Evolutionary conservation across 2,329 filamentous ascomycete genomes (phyloP), one percentile per base, ranked within the genome.

Genomic region (Tolypocladium endophyticum): DNA sequence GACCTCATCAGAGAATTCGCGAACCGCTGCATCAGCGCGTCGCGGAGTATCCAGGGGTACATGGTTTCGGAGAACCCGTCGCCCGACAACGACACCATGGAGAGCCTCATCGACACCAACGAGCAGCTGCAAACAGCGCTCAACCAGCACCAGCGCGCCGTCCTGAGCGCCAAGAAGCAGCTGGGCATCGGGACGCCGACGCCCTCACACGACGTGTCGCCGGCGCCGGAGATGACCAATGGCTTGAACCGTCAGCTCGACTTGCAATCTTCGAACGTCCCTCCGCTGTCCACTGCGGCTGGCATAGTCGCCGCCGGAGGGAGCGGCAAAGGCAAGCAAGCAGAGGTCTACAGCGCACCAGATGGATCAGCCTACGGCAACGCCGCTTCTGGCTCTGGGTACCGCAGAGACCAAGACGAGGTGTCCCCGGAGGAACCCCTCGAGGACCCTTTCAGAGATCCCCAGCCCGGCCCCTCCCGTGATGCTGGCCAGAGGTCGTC

Each of bases 1-100:
- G 93, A 97, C n/a, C 81, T 99, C 58, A 87, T 97, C 71, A 89
- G 87, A 70, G 94, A 99, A 75, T 97, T 99, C 71, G 85, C 87
- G 55, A 88, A 94, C 66, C 87, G 94, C 30, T 97, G 93, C 70
- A 85, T 87, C 63, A 83, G 85, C 59, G 93, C 93, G 5, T 87
- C 89, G 58, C 83, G 87, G 58, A 90, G 88, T 69, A 86, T 97
- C 66, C 92, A 97, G 69, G 80, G 81, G 38, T 97, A 95, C 75
- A 96, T 97, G 79, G 81, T 86, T 50, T 84, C 87, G 55, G 86
- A 88, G 60, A 83, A 90, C 70, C 92, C 93, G 0, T 71, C 84
- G 1, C 92, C 93, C 0, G 94, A 97, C 72, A 93, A 96, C 68
- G 88, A 96, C 65, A 97, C 93, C 1, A 91, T 97, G 83, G 86